Base-by-base conservation (phyloP, 257 asterid species). In the Dorcoceras hygrometricum region DNA sequence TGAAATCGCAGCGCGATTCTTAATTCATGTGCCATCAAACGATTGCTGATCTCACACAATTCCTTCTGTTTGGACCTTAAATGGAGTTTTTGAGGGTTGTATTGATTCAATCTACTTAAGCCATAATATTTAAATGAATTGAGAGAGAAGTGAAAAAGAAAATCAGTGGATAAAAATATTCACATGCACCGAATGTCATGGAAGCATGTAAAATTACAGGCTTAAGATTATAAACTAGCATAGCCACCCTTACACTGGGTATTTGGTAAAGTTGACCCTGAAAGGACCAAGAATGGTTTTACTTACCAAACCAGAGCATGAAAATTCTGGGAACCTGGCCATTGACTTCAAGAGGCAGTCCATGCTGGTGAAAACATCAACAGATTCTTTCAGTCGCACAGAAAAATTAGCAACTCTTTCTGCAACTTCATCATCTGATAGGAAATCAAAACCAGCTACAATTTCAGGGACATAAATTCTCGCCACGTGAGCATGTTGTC, bases 341-440 rank as follows among this genome's bases (percentile, higher is more conserved):
- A 84, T 84, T 72, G 81, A 84, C 66, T 83, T 67, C 63, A 68
- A 70, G 76, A 88, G 95, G 68, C 73, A 66, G 57, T 78, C 64
- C 71, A 66, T 54, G 61, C 72, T 66, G 72, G 80, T 74, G 53
- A 90, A 78, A 78, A 79, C 64, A 73, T 73, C 28, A 53, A 81
- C 71, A 66, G 95, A 78, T 18, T 80, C 64, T 72, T 65, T 74
- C 69, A 87, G 80, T 75, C 69, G 89, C 73, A 26, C 31, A 63
- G 87, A 83, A 70, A 94, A 80, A 59, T 72, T 65, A 34, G 68
- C 39, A 56, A 88, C 88, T 62, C 80, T 81, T 67, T 85, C 79
- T 66, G 81, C 85, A 76, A 94, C 84, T 69, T 88, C 95, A 68
- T 81, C 85, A 76, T 87, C 93, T 68, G 89, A 80, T 70, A 82